A percentile compares a stretch with the other conserved stretches of the same genome.
These are phyloP conservation scores for Kurtzmaniella quercitrusa DNA, from an alignment of 1,139 yeast genomes.

Conservation along the genomic window DNA sequence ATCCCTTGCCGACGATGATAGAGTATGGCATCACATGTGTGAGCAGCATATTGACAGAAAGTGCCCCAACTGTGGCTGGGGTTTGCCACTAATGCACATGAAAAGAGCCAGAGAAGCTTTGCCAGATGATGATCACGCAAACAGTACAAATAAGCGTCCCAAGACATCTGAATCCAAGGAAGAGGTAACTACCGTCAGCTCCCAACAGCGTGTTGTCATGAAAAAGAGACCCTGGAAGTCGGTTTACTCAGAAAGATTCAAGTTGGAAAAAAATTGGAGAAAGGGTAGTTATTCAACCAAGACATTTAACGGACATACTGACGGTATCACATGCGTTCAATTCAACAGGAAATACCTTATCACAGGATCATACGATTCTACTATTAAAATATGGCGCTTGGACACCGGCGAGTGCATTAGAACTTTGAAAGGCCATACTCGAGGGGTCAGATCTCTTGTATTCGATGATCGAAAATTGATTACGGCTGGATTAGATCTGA, in stretches of 20 bases:
- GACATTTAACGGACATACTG: slow-evolving; percentile 78
- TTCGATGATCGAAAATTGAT: slow-evolving; percentile 87
- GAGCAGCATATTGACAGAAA: slow-evolving; percentile 96
- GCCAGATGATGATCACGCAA: slow-evolving; percentile 22
- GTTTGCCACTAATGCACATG: slow-evolving; percentile 86
- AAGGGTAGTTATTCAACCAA: slow-evolving; percentile 65
- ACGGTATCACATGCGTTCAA: slow-evolving; percentile 83
- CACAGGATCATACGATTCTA: slow-evolving; percentile 89
- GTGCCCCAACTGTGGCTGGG: slow-evolving; percentile 99
- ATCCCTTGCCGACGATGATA: slow-evolving; percentile 85
- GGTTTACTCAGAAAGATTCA: slow-evolving; percentile 85
- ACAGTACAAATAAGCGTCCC: slow-evolving; percentile 25
- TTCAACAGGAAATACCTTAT: slow-evolving; percentile 72
- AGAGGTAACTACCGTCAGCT: neutral
- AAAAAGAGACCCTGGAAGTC: slow-evolving; percentile 86
- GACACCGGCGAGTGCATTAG: slow-evolving; percentile 74
- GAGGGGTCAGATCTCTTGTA: slow-evolving; percentile 78
- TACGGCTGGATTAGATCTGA: slow-evolving; percentile 87
- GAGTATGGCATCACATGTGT: slow-evolving; percentile 98
- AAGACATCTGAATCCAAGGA: too few relatives aligned
- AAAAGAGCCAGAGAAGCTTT: slow-evolving; percentile 58
- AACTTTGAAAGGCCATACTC: slow-evolving; percentile 76
- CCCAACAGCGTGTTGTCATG: slow-evolving; percentile 10
- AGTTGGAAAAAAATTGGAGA: slow-evolving; percentile 93
- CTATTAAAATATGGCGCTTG: slow-evolving; percentile 86